phyloP scores from a whole-genome alignment of 176 grass and related monocot genomes.

The Cenchrus americanus region DNA sequence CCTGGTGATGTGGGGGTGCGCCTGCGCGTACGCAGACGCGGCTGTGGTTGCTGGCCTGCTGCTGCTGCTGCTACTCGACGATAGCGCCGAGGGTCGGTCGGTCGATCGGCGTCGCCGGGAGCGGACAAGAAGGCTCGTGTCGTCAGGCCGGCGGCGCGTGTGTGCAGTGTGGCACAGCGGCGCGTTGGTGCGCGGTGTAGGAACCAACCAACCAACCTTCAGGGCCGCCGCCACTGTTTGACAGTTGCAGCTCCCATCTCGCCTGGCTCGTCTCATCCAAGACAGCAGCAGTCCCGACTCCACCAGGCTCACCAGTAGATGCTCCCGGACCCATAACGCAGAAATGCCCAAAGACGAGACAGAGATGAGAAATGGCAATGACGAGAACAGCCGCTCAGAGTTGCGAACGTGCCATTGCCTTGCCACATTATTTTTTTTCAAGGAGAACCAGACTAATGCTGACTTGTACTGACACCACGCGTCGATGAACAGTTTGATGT shows the following conservation, averaged over 20 bases:
- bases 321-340: not conserved
- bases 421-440: too few species aligned
- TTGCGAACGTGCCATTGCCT: too few species aligned
- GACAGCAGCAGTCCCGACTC: not conserved
- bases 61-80: not conserved
- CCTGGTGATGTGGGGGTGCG: too few species aligned
- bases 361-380: not conserved
- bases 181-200: too few species aligned
- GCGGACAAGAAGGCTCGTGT: not conserved
- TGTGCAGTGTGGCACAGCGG: too few species aligned
- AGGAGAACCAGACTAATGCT: too few species aligned
- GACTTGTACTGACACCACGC: not conserved
- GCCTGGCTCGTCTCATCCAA: not conserved
- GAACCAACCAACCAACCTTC: not conserved
- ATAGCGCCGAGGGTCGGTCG: not conserved
- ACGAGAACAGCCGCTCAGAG: not conserved
- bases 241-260: not conserved
- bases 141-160: too few species aligned
- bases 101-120: not conserved
- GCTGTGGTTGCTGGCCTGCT: too few species aligned
- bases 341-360: not conserved
- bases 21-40: too few species aligned
- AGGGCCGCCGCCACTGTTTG: not conserved
- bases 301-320: too few species aligned
- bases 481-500: not conserved